Evolutionary conservation across 345 rosid genomes (phyloP), one percentile per base, ranked within the genome.

Genomic region (Diplotaxis tenuifolia): DNA sequence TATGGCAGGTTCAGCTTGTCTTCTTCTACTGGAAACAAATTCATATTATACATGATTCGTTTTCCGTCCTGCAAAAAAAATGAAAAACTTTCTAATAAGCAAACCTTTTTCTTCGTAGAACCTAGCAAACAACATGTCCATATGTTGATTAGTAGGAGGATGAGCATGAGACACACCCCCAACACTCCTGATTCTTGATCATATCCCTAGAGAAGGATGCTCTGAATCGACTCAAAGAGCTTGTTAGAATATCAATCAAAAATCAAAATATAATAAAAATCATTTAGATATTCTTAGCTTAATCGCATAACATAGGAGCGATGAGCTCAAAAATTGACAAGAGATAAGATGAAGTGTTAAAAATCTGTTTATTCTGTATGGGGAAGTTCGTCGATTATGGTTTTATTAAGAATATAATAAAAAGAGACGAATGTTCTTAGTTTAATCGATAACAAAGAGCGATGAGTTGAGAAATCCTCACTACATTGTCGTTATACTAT

Each of bases 121-220:
- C 34, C 98, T 97, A 75, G 98, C 98, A 68, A 94, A 96, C 82
- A 60, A 91, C 97, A 84, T 94, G 98, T 7, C 98, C 98, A 57
- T 96, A 97, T 83, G 94, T 84, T 58, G 98, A 94, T 94, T 96
- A 0, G 98, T 91, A 0, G 98, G 98, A 62, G 97, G 98, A n/a
- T 96, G 88, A 81, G 98, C 98, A 81, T 94, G 98, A 62, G 98
- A 93, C 14, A 94, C 97, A 68, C n/a, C 96, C 97, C 98, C 98
- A 94, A 25, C 91, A 85, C 50, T 97, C 98, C 66, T 80, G 85
- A 55, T 78, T 83, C 75, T 87, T 85, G 7, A 94, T 89, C 40
- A 91, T 71, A 83, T 82, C 86, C 70, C 97, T 88, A 76, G 88
- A 74, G 83, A 94, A 94, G 5, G 97, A 97, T 55, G 96, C 97